Conservation (phyloP, 805 yeast genomes). For the Huiozyma naganishii region DNA sequence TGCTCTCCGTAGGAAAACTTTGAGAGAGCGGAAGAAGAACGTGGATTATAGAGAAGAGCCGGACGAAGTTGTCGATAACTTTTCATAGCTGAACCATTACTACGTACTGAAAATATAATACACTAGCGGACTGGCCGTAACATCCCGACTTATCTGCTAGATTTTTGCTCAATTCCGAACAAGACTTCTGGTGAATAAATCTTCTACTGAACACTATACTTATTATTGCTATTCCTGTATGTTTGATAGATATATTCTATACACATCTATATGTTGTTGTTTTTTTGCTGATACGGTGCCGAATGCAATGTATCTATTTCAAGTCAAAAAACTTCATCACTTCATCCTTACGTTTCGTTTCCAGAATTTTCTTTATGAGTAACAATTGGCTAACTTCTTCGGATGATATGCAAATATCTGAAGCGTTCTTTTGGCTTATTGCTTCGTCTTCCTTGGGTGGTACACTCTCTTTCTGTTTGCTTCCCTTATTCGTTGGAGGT, state of each 20-base stretch:
- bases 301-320: no score
- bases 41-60: constrained; percentile 29
- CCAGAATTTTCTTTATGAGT: constrained; percentile 50
- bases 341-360: constrained; percentile 58
- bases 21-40: constrained; percentile 22
- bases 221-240: no score
- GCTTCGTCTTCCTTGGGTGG: background rate
- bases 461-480: background rate
- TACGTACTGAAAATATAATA: background rate
- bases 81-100: no score
- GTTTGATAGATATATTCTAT: no score
- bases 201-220: no score
- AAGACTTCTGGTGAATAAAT: no score
- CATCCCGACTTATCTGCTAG: no score
- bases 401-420: background rate
- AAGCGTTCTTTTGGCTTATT: background rate
- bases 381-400: constrained; percentile 42
- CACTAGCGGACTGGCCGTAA: no score
- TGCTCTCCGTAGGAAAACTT: constrained; percentile 31
- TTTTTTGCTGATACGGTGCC: no score
- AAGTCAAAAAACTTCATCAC: constrained; percentile 45
- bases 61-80: constrained; percentile 20
- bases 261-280: no score
- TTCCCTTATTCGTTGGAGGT: background rate
- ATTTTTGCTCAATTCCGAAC: no score